Evolutionary conservation across 2,329 filamentous ascomycete genomes (phyloP).

Genomic region (Blastomyces gilchristii): DNA sequence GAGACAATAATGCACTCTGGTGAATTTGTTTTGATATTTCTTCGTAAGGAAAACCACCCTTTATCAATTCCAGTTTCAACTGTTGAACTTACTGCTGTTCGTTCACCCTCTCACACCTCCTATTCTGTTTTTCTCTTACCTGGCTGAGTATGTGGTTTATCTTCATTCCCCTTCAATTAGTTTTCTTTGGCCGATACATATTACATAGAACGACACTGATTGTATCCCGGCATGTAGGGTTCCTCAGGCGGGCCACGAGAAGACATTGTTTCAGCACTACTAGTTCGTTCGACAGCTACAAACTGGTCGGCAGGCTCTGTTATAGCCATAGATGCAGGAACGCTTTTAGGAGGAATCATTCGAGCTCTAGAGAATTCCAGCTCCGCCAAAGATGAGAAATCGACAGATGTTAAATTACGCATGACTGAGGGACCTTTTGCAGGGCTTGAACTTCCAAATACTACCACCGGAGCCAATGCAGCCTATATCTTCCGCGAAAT

Average conservation of each 20-base stretch:
- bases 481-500: slow-evolving; percentile 67
- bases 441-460: slow-evolving; percentile 60
- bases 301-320: slow-evolving; percentile 75
- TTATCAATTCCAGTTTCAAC: not conserved
- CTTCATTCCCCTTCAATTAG: not conserved
- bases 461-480: slow-evolving; percentile 64
- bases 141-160: not conserved
- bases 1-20: not conserved
- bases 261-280: slow-evolving; percentile 77
- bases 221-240: slow-evolving; percentile 49
- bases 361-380: slow-evolving; percentile 53
- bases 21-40: not conserved
- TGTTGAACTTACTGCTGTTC: not conserved
- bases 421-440: slow-evolving; percentile 61
- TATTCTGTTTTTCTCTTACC: not conserved
- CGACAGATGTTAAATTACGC: slow-evolving; percentile 20
- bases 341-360: slow-evolving; percentile 77
- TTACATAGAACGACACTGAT: slow-evolving; percentile 9
- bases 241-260: slow-evolving; percentile 82
- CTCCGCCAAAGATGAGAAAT: slow-evolving; percentile 10
- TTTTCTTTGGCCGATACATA: not conserved
- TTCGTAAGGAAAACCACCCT: not conserved
- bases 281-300: slow-evolving; percentile 70
- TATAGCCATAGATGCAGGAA: slow-evolving; percentile 87
- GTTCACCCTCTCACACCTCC: not conserved